Evolutionary conservation across 163 green algal genomes (phyloP).

Genomic region (Scenedesmus sp.): DNA sequence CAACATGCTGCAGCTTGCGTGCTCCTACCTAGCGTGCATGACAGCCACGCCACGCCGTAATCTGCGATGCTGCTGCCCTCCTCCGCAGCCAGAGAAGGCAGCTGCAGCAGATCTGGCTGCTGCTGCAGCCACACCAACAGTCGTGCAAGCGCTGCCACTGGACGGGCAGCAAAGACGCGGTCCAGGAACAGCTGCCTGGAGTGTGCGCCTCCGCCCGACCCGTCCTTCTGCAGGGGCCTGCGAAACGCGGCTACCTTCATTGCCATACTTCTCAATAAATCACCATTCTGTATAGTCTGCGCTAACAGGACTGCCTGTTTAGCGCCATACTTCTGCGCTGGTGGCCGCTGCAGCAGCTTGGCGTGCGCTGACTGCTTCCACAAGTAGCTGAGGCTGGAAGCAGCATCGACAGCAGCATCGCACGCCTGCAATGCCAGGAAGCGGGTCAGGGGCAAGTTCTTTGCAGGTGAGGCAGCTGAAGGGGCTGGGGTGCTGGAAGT

Average conservation of each 20-base stretch:
- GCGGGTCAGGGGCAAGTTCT: no score
- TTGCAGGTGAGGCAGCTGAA: no score
- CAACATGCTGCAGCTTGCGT: no score
- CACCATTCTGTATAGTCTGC: neutral
- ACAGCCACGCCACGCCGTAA: no score
- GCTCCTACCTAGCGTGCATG: no score
- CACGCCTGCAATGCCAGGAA: neutral
- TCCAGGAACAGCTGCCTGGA: neutral
- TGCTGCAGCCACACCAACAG: constrained; percentile 2
- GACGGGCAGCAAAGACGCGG: neutral
- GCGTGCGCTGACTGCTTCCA: neutral
- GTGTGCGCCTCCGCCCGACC: no score
- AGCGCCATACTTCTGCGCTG: neutral
- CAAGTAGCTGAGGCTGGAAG: neutral
- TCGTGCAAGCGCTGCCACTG: neutral
- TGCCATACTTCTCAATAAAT: no score
- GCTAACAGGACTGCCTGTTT: neutral
- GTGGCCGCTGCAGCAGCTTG: constrained; percentile 8
- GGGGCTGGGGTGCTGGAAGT: no score
- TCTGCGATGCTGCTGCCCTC: no score
- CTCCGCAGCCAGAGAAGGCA: neutral
- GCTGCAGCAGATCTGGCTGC: neutral
- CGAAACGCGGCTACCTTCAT: no score
- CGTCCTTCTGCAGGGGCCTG: no score
- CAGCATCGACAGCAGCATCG: neutral